phyloP scores from a whole-genome alignment of 2,329 filamentous ascomycete genomes.

The Celoporthe dispersa region DNA sequence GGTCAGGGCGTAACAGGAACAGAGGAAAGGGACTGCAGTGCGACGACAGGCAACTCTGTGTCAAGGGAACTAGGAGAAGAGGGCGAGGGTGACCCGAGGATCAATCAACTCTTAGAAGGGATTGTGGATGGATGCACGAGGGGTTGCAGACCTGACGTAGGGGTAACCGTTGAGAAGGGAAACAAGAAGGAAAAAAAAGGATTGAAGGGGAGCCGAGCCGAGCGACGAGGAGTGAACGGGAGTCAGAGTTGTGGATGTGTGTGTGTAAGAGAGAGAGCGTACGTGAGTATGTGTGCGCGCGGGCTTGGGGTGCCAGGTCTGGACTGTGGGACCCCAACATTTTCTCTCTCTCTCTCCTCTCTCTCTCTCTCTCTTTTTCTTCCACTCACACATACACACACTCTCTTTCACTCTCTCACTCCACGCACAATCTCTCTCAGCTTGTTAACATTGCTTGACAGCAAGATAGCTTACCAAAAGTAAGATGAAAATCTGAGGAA shows the following conservation, averaged over 20 bases:
- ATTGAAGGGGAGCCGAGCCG: constrained; percentile 1
- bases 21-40: too few relatives aligned
- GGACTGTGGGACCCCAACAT: background rate
- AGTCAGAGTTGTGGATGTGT: background rate
- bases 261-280: background rate
- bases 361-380: background rate
- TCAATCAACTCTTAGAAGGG: background rate
- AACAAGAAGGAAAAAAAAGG: background rate
- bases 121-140: background rate
- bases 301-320: background rate
- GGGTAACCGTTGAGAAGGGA: background rate
- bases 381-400: too few relatives aligned
- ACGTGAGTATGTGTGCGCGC: background rate
- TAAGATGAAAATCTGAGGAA: background rate
- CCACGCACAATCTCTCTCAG: background rate
- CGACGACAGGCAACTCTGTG: background rate
- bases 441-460: background rate
- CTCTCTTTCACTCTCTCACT: background rate
- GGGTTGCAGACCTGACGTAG: background rate
- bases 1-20: too few relatives aligned
- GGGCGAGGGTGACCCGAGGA: background rate
- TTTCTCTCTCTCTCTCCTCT: background rate
- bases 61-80: background rate
- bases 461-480: background rate
- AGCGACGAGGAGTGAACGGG: background rate